Evolutionary conservation across 441 rosid species (phyloP).

Genomic region (Populus tomentosa): DNA sequence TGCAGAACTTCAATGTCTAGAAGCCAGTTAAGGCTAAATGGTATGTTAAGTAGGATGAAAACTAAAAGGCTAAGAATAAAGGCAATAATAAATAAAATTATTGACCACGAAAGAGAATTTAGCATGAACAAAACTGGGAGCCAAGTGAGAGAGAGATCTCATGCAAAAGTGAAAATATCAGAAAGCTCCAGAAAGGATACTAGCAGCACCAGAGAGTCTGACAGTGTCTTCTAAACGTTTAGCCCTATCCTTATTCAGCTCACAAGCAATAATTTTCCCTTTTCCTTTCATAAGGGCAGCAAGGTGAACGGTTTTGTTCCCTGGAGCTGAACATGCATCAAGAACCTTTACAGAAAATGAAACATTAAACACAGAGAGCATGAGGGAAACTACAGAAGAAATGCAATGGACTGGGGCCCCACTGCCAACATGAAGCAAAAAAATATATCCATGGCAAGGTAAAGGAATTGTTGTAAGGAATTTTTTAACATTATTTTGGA

Average conservation of each 20-base stretch:
- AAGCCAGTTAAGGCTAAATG: slow-evolving; percentile 32
- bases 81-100: background rate
- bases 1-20: slow-evolving; percentile 66
- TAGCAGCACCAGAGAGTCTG: slow-evolving; percentile 73
- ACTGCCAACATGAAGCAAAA: slow-evolving; percentile 2
- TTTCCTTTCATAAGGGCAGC: slow-evolving; percentile 88
- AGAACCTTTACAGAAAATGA: slow-evolving; percentile 51
- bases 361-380: slow-evolving; percentile 7
- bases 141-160: background rate
- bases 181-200: slow-evolving; percentile 49
- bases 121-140: background rate
- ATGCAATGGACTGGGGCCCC: background rate
- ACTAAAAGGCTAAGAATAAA: slow-evolving; percentile 1
- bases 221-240: slow-evolving; percentile 64
- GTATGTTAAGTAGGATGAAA: background rate
- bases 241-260: slow-evolving; percentile 63
- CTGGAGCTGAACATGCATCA: slow-evolving; percentile 97
- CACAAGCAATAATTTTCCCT: slow-evolving; percentile 80
- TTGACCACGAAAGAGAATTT: background rate
- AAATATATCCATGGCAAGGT: background rate
- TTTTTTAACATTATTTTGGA: background rate
- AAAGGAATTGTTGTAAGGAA: background rate
- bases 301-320: slow-evolving; percentile 92
- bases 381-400: slow-evolving; percentile 12
- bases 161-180: background rate